Base-by-base conservation (phyloP, 2,329 filamentous ascomycete genomes). In the Thelonectria discophora region DNA sequence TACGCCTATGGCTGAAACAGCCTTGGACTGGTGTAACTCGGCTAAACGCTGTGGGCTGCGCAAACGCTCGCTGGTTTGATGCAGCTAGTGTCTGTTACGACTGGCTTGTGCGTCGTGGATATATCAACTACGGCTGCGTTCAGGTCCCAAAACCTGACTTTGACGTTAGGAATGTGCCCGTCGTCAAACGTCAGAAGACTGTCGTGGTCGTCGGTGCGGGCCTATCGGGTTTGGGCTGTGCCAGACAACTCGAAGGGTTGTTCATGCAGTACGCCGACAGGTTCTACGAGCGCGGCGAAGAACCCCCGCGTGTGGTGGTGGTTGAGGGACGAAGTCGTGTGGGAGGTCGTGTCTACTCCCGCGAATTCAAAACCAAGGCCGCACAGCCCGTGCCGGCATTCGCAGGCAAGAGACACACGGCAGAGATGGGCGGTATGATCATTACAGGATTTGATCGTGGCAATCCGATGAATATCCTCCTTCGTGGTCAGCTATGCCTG, bases 361-460 rank as follows among this genome's bases (percentile, higher is more conserved):
- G 86, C 55, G 79, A 84, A 21, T 84, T 90, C 65, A 80, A 81
- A 83, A 88, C 80, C 79, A 90, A 80, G 76, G 85, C 75, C 77
- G 81, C 58, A 73, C 81, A 72, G 77, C 79, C 66, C 69, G 87
- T 73, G 78, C 82, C 74, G 71, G 81, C 67, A 74, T 77, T 86
- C 84, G 75, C 85, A 78, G 84, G 81, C 9, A 85, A 82, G 63
- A 81, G 87, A 52, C 90, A 90, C 72, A 98, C 94, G 18, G 95
- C 93, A 32, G 95, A 99, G 76, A 96, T 97, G 89, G 95, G 95
- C 27, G 95, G 94, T 57, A 97, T 99, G 84, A 98, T 99, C 62
- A 93, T 99, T 63, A 97, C 96, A 34, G 95, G 95, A 0, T 99
- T 98, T 74, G 93, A 98, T 68, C 88, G 92, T 67, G 96, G 96